phyloP scores from a whole-genome alignment of 805 yeast genomes.

The Monosporozyma servazzii region DNA sequence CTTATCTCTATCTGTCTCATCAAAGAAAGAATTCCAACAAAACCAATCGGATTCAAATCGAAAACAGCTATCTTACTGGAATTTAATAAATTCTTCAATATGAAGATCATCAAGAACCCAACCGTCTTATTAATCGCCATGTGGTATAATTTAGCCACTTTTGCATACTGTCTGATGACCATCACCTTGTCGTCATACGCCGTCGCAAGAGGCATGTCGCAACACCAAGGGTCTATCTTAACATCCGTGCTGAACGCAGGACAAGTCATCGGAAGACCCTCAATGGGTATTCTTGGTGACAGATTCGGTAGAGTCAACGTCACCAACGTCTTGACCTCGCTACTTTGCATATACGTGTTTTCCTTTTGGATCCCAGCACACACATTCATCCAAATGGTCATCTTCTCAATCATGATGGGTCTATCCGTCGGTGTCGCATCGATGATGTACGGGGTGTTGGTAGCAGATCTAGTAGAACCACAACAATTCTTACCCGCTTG shows the following conservation, averaged over 20 bases:
- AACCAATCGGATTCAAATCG: conserved; percentile 21
- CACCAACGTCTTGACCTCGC: conserved; percentile 31
- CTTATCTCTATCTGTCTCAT: conserved; percentile 35
- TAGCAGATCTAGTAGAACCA: conserved; percentile 35
- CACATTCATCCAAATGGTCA: conserved; percentile 33
- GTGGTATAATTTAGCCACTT: conserved; percentile 32
- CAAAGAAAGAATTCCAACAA: conserved; percentile 35
- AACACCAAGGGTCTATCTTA: conserved; percentile 36
- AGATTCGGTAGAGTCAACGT: conserved; percentile 39
- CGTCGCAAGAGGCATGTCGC: conserved; percentile 37
- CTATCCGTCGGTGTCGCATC: conserved; percentile 38
- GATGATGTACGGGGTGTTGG: conserved; percentile 34
- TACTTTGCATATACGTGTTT: conserved; percentile 33
- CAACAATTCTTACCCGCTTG: conserved; percentile 34
- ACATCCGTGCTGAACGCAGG: conserved; percentile 39
- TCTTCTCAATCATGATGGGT: conserved; percentile 38
- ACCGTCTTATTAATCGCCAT: conserved; percentile 29
- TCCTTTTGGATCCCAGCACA: conserved; percentile 42
- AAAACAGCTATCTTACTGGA: conserved; percentile 20
- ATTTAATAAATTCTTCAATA: conserved; percentile 10
- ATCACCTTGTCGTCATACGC: conserved; percentile 42
- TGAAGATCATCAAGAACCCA: conserved; percentile 11
- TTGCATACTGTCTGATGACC: conserved; percentile 37
- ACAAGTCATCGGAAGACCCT: conserved; percentile 44
- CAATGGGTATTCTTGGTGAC: conserved; percentile 39